A percentile compares a stretch with the other conserved stretches of the same genome.
These are phyloP conservation scores for Fennellomyces sp. DNA, from an alignment of 371 early-diverging fungal genomes.

Conservation along the genomic window DNA sequence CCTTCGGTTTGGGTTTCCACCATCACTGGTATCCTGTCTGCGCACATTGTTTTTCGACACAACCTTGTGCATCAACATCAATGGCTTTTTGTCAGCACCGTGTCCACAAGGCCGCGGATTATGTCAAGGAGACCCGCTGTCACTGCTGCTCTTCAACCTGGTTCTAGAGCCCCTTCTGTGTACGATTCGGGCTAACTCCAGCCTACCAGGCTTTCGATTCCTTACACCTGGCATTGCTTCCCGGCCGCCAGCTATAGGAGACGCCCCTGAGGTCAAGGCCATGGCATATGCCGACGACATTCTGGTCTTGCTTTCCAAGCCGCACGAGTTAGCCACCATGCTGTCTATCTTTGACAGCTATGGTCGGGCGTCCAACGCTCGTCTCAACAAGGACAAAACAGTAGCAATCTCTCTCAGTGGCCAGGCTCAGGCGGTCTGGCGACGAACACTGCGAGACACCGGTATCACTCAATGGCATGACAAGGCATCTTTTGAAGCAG, in stretches of 20 bases:
- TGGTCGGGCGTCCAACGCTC: slow-evolving; percentile 4
- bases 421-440: not conserved
- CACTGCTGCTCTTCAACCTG: slow-evolving; percentile 19
- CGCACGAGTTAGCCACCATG: not conserved
- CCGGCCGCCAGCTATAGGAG: too few species aligned
- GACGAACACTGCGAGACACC: not conserved
- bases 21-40: not conserved
- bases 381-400: not conserved
- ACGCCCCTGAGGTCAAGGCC: not conserved
- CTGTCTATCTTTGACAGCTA: not conserved
- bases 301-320: not conserved
- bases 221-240: not conserved
- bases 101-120: slow-evolving; percentile 7
- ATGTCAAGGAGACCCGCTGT: slow-evolving; percentile 10
- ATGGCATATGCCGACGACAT: slow-evolving; percentile 13
- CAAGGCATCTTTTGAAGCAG: not conserved
- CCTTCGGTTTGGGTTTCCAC: slow-evolving; percentile 1
- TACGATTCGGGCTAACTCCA: not conserved
- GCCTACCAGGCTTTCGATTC: not conserved
- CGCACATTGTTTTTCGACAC: not conserved
- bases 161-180: slow-evolving; percentile 21
- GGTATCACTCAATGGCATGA: not conserved
- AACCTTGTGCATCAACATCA: not conserved
- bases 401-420: slow-evolving; percentile 1
- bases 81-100: not conserved